These are phyloP conservation scores for Calocybe indica DNA, from an alignment of 768 basidiomycete genomes.

Conservation along the genomic window DNA sequence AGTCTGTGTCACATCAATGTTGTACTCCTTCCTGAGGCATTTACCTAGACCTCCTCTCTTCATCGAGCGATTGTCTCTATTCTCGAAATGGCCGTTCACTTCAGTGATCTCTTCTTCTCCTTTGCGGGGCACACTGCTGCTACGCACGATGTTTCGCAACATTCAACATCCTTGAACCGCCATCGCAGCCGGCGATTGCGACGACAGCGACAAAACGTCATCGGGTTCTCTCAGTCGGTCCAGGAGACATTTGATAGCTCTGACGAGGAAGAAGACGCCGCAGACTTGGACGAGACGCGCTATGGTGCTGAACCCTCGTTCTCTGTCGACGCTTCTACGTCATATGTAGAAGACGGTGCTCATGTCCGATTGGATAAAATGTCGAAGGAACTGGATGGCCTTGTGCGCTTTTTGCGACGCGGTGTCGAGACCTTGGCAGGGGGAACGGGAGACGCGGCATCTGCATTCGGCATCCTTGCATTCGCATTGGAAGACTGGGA, in stretches of 20 bases:
- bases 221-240: slow-evolving; percentile 50
- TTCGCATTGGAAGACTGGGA: slow-evolving; percentile 83
- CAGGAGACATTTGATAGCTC: slow-evolving; percentile 32
- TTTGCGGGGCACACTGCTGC: slow-evolving; percentile 55
- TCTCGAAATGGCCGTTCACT: slow-evolving; percentile 69
- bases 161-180: slow-evolving; percentile 44
- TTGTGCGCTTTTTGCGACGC: slow-evolving; percentile 63
- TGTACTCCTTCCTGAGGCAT: slow-evolving; percentile 1
- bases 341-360: slow-evolving; percentile 41
- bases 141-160: slow-evolving; percentile 51
- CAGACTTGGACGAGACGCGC: slow-evolving; percentile 21
- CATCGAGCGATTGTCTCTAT: slow-evolving; percentile 63
- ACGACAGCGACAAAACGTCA: slow-evolving; percentile 48
- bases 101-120: slow-evolving; percentile 55
- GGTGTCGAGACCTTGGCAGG: slow-evolving; percentile 67
- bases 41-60: slow-evolving; percentile 50
- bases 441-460: slow-evolving; percentile 51
- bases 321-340: slow-evolving; percentile 27
- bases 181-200: slow-evolving; percentile 61
- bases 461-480: slow-evolving; percentile 65
- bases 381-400: slow-evolving; percentile 61
- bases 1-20: slow-evolving; percentile 4
- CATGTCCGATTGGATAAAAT: slow-evolving; percentile 52
- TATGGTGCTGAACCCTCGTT: slow-evolving; percentile 32
- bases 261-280: slow-evolving; percentile 40